These are phyloP conservation scores for Trichosanthes cucumerina DNA, from an alignment of 306 rosid species.

Conservation along the genomic window DNA sequence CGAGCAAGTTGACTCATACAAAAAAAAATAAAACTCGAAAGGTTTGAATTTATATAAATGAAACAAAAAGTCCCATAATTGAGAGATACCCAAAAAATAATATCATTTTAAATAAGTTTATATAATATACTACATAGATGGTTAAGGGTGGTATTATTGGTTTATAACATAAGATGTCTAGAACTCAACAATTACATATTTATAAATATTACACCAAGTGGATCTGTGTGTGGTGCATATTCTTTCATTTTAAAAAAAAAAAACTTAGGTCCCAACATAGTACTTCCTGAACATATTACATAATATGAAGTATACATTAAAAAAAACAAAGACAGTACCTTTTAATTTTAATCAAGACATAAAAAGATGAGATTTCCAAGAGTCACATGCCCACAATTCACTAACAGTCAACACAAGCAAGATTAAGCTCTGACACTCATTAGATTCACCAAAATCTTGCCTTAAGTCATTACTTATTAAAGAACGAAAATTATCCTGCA, in stretches of 20 bases:
- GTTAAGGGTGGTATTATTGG: background rate
- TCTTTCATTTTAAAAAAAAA: background rate
- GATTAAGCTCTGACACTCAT: slow-evolving; percentile 8
- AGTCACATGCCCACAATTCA: slow-evolving; percentile 4
- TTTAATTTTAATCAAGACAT: background rate
- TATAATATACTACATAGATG: background rate
- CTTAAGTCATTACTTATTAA: background rate
- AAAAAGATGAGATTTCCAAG: background rate
- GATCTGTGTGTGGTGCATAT: background rate
- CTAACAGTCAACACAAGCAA: background rate
- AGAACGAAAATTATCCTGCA: background rate
- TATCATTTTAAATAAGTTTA: background rate
- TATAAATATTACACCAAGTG: background rate
- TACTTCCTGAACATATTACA: background rate
- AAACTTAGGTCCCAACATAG: background rate
- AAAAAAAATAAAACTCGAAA: too few species aligned
- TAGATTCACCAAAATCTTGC: slow-evolving; percentile 8
- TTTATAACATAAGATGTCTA: background rate
- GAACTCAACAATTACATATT: background rate
- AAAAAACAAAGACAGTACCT: background rate
- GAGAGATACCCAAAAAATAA: background rate
- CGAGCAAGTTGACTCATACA: background rate
- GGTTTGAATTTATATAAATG: background rate
- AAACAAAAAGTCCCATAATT: background rate
- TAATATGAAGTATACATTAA: background rate